phyloP scores from a whole-genome alignment of 129 eudicot species.

The Arctium lappa region DNA sequence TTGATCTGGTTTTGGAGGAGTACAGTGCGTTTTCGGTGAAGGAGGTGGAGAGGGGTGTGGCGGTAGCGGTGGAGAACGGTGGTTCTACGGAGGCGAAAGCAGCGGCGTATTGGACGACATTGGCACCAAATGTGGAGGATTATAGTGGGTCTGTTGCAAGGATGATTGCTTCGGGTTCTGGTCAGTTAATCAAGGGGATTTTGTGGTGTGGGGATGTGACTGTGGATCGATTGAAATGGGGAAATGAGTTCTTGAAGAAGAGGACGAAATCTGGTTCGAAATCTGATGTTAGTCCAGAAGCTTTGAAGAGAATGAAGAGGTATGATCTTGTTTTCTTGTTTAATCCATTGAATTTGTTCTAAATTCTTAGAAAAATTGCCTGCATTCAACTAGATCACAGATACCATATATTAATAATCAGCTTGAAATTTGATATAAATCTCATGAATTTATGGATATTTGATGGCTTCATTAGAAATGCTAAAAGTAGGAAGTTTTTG shows the following conservation, averaged over 20 bases:
- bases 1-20: constrained; percentile 62
- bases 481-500: not conserved
- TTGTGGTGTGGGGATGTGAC: constrained; percentile 99
- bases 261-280: constrained; percentile 36
- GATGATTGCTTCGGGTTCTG: constrained; percentile 86
- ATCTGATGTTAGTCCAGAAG: constrained; percentile 61
- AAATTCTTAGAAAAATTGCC: not conserved
- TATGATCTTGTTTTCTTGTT: constrained; percentile 11
- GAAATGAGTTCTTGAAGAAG: constrained; percentile 63
- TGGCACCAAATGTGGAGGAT: constrained; percentile 96
- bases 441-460: not conserved
- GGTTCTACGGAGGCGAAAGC: constrained; percentile 49
- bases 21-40: constrained; percentile 68
- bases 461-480: too few species aligned
- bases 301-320: constrained; percentile 69
- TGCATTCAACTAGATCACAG: not conserved
- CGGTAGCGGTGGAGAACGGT: constrained; percentile 44
- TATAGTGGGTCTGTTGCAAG: constrained; percentile 65
- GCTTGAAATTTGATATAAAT: not conserved
- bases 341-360: not conserved
- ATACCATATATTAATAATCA: not conserved
- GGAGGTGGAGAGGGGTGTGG: constrained; percentile 43
- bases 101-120: constrained; percentile 87
- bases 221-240: constrained; percentile 83
- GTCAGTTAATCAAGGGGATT: constrained; percentile 78